A percentile compares a stretch with the other conserved stretches of the same genome.
Conservation (phyloP, 2,329 filamentous ascomycete species). For the Diplodia mutila region DNA sequence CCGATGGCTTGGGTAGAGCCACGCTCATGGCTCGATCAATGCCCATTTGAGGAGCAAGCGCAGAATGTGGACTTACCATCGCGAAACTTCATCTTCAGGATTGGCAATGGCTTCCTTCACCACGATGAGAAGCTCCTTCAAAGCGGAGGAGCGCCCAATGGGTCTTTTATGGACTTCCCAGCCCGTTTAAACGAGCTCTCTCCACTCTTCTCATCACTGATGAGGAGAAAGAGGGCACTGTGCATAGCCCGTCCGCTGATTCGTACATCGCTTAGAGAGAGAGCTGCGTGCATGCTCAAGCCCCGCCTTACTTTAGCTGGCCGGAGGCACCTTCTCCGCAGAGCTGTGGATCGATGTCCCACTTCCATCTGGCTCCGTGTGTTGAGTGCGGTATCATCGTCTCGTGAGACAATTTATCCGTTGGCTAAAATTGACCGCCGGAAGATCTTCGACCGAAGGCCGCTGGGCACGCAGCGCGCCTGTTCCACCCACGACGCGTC, state of each 20-base stretch:
- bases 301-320: background rate
- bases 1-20: background rate
- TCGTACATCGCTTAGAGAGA: background rate
- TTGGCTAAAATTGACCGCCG: background rate
- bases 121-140: background rate
- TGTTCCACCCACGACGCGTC: background rate
- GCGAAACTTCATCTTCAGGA: conserved; percentile 60
- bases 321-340: conserved; percentile 11
- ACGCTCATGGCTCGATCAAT: background rate
- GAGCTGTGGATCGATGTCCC: background rate
- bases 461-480: background rate
- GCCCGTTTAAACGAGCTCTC: background rate
- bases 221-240: background rate
- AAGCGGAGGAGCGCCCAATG: background rate
- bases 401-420: conserved; percentile 1
- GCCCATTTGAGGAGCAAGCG: background rate
- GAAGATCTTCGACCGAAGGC: conserved; percentile 13
- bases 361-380: background rate
- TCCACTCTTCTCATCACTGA: background rate
- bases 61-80: conserved; percentile 49
- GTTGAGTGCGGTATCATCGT: background rate
- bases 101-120: background rate
- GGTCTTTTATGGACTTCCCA: background rate
- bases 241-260: background rate
- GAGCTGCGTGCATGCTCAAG: background rate